Percentiles rank a stretch among this genome's conserved stretches.
Evolutionary conservation across 176 grass and related monocot genomes (phyloP).

Genomic region (Musa beccarii): DNA sequence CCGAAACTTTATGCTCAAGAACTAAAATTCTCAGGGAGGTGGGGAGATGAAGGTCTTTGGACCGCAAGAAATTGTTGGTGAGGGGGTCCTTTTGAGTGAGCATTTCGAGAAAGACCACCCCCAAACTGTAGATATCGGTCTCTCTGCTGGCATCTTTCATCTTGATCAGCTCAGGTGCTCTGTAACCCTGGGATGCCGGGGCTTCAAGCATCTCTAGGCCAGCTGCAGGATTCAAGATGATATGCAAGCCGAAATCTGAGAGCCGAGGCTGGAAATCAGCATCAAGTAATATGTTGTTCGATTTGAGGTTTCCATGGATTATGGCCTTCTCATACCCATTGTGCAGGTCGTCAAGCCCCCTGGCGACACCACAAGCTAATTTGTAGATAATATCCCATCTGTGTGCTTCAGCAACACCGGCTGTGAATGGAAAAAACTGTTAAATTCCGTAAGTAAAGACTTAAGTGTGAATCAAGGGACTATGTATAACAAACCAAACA

Average conservation of each 20-base stretch:
- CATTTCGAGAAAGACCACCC: slow-evolving; percentile 25
- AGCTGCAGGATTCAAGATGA: slow-evolving; percentile 45
- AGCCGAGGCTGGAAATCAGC: slow-evolving; percentile 75
- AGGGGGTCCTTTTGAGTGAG: neutral
- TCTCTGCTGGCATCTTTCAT: slow-evolving; percentile 52
- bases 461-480: too few species aligned
- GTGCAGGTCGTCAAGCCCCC: slow-evolving; percentile 83
- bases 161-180: slow-evolving; percentile 74
- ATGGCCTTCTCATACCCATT: slow-evolving; percentile 48
- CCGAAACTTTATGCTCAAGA: neutral
- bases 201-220: slow-evolving; percentile 68
- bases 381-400: slow-evolving; percentile 35
- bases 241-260: slow-evolving; percentile 63
- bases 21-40: slow-evolving; percentile 10
- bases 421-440: slow-evolving; percentile 24
- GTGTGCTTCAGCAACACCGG: slow-evolving; percentile 58
- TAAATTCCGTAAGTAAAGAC: neutral
- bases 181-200: slow-evolving; percentile 55
- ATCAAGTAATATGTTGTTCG: slow-evolving; percentile 81
- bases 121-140: slow-evolving; percentile 50
- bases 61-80: neutral
- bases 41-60: slow-evolving; percentile 1
- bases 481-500: too few species aligned
- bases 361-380: slow-evolving; percentile 59
- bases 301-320: slow-evolving; percentile 79